Evolutionary conservation across 495 filamentous ascomycete genomes (phyloP).

Genomic region (Bacidia gigantensis): DNA sequence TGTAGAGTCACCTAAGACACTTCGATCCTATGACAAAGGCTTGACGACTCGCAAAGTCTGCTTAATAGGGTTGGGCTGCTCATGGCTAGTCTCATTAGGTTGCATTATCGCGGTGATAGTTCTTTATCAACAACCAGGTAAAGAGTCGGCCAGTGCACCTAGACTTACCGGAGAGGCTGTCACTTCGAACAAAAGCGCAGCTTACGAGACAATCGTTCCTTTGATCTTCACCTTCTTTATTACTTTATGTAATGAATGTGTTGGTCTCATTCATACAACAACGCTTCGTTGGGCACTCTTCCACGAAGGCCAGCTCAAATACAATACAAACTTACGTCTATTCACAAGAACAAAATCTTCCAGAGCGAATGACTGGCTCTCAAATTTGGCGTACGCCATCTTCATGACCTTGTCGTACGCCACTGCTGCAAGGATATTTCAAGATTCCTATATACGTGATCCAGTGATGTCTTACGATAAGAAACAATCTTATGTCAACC

Average conservation of each 20-base stretch:
- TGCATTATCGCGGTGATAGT: too few relatives aligned
- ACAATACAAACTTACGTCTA: conserved; percentile 33
- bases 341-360: conserved; percentile 18
- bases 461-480: background rate
- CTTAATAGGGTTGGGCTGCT: background rate
- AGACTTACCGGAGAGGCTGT: too few relatives aligned
- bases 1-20: too few relatives aligned
- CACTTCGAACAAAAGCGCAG: too few relatives aligned
- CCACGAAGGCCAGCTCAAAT: conserved; percentile 26
- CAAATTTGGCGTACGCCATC: background rate
- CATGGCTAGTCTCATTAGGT: too few relatives aligned
- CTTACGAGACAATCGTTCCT: too few relatives aligned
- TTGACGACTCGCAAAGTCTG: background rate
- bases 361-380: background rate
- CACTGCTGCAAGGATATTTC: background rate
- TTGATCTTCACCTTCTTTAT: conserved; percentile 8
- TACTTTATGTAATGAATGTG: conserved; percentile 25
- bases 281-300: conserved; percentile 31
- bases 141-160: too few relatives aligned
- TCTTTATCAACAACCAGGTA: too few relatives aligned
- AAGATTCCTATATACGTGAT: background rate
- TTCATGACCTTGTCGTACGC: background rate
- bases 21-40: background rate
- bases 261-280: conserved; percentile 28
- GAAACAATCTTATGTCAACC: background rate